Conservation (phyloP, 352 stramenopile genomes). For the Globisporangium paroecandrum region DNA sequence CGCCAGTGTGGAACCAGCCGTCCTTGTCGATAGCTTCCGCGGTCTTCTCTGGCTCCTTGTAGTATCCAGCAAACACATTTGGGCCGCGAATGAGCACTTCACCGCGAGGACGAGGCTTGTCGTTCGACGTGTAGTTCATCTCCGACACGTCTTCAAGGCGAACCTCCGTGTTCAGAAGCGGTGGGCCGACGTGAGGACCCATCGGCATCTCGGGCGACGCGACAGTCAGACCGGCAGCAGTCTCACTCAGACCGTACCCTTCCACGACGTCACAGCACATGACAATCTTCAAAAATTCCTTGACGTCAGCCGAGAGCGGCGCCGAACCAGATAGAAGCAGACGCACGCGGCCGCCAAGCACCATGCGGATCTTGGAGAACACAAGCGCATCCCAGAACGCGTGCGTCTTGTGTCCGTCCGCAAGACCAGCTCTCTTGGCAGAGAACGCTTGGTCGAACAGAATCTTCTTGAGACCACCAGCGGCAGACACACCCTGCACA, state of each 20-base stretch:
- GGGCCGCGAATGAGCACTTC: conserved; percentile 74
- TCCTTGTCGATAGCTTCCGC: conserved; percentile 88
- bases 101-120: conserved; percentile 63
- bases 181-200: conserved; percentile 91
- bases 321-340: conserved; percentile 93
- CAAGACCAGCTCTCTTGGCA: conserved; percentile 50
- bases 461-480: conserved; percentile 57
- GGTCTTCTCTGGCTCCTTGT: conserved; percentile 93
- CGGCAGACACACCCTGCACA: conserved; percentile 59
- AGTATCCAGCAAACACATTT: conserved; percentile 91
- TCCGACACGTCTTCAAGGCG: conserved; percentile 95
- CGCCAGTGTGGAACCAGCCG: conserved; percentile 97
- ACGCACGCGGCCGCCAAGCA: conserved; percentile 87
- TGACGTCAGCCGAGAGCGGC: conserved; percentile 89
- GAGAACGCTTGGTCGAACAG: conserved; percentile 67
- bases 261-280: conserved; percentile 91
- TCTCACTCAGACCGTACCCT: conserved; percentile 97
- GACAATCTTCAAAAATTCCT: conserved; percentile 96
- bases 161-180: conserved; percentile 85
- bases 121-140: conserved; percentile 93
- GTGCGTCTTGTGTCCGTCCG: conserved; percentile 57
- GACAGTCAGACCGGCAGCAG: conserved; percentile 79
- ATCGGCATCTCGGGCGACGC: conserved; percentile 45
- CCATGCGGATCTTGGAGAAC: conserved; percentile 93
- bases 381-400: conserved; percentile 93